A percentile compares a stretch with the other conserved stretches of the same genome.
Evolutionary conservation across 345 rosid species (phyloP).

Genomic region (Salix dunnii): DNA sequence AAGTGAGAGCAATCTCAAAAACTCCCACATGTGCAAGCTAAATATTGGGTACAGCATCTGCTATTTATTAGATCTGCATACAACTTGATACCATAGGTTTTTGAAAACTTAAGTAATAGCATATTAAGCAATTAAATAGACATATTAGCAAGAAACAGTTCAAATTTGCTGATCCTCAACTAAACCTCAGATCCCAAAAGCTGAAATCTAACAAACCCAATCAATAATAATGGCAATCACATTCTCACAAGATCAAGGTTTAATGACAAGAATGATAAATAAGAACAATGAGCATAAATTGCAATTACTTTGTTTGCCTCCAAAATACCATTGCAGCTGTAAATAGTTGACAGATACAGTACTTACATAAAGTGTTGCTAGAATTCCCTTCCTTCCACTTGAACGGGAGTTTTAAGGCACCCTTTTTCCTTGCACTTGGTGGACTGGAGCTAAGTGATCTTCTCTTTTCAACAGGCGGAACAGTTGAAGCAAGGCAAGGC

Average conservation of each 20-base stretch:
- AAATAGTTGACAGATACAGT: not conserved
- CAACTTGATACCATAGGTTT: not conserved
- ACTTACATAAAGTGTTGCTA: conserved; percentile 22
- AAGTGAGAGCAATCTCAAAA: not conserved
- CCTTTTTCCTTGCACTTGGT: conserved; percentile 29
- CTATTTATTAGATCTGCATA: not conserved
- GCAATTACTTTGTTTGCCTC: not conserved
- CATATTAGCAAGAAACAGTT: not conserved
- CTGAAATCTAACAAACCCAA: not conserved
- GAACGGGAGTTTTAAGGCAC: conserved; percentile 25
- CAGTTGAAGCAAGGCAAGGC: conserved; percentile 32
- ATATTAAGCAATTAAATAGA: not conserved
- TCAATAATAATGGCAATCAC: not conserved
- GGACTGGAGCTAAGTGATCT: conserved; percentile 31
- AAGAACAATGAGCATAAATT: not conserved
- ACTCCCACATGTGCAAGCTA: not conserved
- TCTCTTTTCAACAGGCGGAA: conserved; percentile 28
- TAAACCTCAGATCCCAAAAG: not conserved
- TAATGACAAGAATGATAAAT: not conserved
- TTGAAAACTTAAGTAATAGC: not conserved
- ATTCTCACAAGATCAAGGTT: not conserved
- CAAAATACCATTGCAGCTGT: not conserved
- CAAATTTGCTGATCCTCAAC: not conserved
- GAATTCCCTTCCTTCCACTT: conserved; percentile 32
- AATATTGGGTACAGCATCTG: not conserved